Evolutionary conservation across 2,329 filamentous ascomycete species (phyloP).

Genomic region (Hypoxylon rubiginosum): DNA sequence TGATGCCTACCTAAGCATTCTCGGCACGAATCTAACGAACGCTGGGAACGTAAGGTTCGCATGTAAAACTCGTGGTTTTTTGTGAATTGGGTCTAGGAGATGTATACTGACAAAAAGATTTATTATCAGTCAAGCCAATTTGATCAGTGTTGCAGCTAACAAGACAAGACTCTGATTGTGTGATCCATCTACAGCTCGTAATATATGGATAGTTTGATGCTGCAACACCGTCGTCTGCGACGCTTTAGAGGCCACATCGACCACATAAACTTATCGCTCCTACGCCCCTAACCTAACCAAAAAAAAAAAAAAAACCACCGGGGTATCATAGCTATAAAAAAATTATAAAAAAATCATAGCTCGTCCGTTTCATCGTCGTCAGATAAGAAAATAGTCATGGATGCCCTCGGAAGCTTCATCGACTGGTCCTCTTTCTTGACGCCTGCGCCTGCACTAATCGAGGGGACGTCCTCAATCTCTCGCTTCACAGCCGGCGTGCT

Average conservation of each 20-base stretch:
- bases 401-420: constrained; percentile 27
- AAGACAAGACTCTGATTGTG: no score
- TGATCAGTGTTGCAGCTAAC: no score
- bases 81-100: no score
- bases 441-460: constrained; percentile 3
- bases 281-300: constrained; percentile 3
- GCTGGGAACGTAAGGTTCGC: no score
- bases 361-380: constrained; percentile 50
- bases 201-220: no score
- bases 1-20: no score
- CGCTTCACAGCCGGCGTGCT: constrained; percentile 25
- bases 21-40: no score
- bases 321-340: constrained; percentile 23
- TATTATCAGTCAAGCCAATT: no score
- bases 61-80: no score
- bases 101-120: no score
- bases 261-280: not conserved
- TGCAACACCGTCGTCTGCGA: not conserved
- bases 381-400: constrained; percentile 45
- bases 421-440: constrained; percentile 28
- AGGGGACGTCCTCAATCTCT: constrained; percentile 19
- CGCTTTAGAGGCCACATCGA: not conserved
- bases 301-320: not conserved
- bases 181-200: no score
- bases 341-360: constrained; percentile 43